Base-by-base conservation (phyloP, 352 stramenopile genomes). In the Pythium rhizo-oryzae region DNA sequence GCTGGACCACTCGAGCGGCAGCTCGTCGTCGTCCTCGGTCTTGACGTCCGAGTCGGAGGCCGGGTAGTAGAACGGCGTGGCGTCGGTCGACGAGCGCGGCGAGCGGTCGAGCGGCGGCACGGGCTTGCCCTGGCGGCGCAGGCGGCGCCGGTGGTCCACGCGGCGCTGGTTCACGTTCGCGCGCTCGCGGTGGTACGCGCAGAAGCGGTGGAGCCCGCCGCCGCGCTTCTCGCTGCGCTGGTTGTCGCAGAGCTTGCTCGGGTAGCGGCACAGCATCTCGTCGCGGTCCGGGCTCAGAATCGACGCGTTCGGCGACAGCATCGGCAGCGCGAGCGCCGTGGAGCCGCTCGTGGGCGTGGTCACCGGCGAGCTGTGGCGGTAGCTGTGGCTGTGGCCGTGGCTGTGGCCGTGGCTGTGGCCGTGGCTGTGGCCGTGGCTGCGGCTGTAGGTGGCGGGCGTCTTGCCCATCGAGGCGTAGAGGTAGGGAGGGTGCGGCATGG, bases 201-300 rank as follows among this genome's bases (percentile, higher is more conserved):
- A 78, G 46, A 78, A 70, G 11, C 62, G 63, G 63, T 78, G 72
- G 44, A 78, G 67, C 7, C 64, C 64, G 5, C 72, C 72, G 13
- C 60, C 64, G n/a, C 69, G 67, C 57, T 76, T 75, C 19, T 74
- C 62, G 37, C 58, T 74, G 24, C 72, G 72, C 19, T 70, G n/a
- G 24, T 70, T 78, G 37, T 70, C 62, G 58, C 72, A 78, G n/a
- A 72, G 58, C 58, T 78, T 78, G 65, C 62, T 75, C 18, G 72
- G 63, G 54, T 78, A 78, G n/a, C 65, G 67, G 56, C 71, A 78
- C 8, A 69, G 61, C 65, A 70, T 63, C 28, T 56, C 35, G 46
- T 62, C 56, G 63, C 63, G 63, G 33, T 64, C 43, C 25, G 63
- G 53, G 54, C 44, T 70, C 44, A 51, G 16, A n/a, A 51, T 51